phyloP scores from a whole-genome alignment of 129 eudicot genomes.

The Solidago caesia region DNA sequence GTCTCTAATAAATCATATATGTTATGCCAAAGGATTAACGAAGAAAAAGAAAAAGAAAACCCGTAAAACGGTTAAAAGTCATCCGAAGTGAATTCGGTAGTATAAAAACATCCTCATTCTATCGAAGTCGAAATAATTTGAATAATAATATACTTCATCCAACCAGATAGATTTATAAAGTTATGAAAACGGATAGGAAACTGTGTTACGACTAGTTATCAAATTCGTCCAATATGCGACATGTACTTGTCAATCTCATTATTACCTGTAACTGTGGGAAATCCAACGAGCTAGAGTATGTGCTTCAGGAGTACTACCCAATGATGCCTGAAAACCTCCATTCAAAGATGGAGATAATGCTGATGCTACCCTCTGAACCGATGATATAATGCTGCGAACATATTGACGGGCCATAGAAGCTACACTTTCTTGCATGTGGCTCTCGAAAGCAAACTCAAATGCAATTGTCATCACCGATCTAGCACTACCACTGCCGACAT shows the following conservation, averaged over 20 bases:
- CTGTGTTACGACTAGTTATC: neutral
- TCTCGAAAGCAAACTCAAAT: slow-evolving; percentile 88
- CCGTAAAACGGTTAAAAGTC: neutral
- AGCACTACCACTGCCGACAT: slow-evolving; percentile 32
- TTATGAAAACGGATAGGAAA: too few species aligned
- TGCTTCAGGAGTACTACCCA: slow-evolving; percentile 84
- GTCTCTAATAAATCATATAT: neutral
- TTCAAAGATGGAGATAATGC: slow-evolving; percentile 72
- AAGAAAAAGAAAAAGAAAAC: neutral
- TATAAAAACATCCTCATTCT: neutral
- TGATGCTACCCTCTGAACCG: slow-evolving; percentile 84
- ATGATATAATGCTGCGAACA: slow-evolving; percentile 73
- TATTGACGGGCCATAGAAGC: slow-evolving; percentile 90
- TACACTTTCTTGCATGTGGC: slow-evolving; percentile 88
- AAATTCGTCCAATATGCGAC: neutral
- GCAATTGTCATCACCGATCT: slow-evolving; percentile 91
- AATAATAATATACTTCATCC: too few species aligned
- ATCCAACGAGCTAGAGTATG: slow-evolving; percentile 84
- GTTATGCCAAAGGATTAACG: neutral
- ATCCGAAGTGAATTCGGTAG: neutral
- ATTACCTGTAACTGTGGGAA: slow-evolving; percentile 72
- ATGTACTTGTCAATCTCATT: neutral
- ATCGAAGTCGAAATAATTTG: neutral
- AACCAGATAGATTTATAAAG: too few species aligned
- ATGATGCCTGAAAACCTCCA: slow-evolving; percentile 60